A percentile compares a stretch with the other conserved stretches of the same genome.
Evolutionary conservation across 1,284 basidiomycete genomes (phyloP).

Genomic region (Leccinum pachyderme): DNA sequence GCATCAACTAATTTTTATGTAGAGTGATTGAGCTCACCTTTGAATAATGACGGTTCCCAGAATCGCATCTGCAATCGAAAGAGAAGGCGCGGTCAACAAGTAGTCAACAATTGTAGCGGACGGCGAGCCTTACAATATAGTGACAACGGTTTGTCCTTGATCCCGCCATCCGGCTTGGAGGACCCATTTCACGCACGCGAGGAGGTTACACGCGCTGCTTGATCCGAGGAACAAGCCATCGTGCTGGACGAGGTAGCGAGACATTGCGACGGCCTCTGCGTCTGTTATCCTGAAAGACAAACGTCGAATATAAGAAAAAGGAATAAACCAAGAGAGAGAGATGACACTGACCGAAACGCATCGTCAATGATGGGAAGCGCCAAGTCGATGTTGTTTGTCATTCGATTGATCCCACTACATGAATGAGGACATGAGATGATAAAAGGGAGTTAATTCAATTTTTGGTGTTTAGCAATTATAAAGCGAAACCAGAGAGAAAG

Average conservation of each 20-base stretch:
- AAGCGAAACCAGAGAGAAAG: not conserved
- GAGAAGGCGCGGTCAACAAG: not conserved
- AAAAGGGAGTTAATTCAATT: not conserved
- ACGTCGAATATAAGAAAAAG: not conserved
- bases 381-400: constrained; percentile 84
- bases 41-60: constrained; percentile 82
- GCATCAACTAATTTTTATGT: not conserved
- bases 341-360: constrained; percentile 66
- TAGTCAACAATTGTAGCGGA: not conserved
- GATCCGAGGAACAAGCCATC: constrained; percentile 97
- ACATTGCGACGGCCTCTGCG: constrained; percentile 89
- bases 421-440: not conserved
- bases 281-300: constrained; percentile 70
- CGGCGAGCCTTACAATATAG: constrained; percentile 64
- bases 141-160: constrained; percentile 71
- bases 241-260: constrained; percentile 80
- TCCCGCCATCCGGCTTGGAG: constrained; percentile 65
- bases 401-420: constrained; percentile 82
- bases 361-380: constrained; percentile 83
- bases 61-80: constrained; percentile 65
- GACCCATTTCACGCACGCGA: constrained; percentile 81
- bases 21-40: constrained; percentile 53
- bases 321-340: not conserved
- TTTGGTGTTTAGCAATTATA: not conserved
- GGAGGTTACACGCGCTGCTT: constrained; percentile 93